These are phyloP conservation scores for Lichtheimia corymbifera DNA, from an alignment of 371 early-diverging fungal genomes.

Conservation along the genomic window DNA sequence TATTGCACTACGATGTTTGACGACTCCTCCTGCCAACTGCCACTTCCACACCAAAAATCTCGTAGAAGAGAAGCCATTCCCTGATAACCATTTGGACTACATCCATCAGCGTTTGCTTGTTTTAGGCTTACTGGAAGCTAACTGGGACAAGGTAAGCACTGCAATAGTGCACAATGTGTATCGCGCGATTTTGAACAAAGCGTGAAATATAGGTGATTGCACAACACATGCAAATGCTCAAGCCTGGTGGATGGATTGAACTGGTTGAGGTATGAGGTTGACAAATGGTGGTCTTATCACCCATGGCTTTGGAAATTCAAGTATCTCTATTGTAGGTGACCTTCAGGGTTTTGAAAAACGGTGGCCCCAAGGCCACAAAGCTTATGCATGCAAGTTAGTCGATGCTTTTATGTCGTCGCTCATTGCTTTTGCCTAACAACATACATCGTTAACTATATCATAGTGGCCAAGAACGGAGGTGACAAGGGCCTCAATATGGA, in stretches of 20 bases:
- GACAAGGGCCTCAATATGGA: no score
- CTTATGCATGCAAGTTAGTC: conserved; percentile 11
- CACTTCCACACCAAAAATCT: conserved; percentile 55
- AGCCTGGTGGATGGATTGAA: conserved; percentile 28
- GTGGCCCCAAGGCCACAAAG: conserved; percentile 7
- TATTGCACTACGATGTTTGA: conserved; percentile 15
- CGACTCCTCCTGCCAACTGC: conserved; percentile 23
- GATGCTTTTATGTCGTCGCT: background rate
- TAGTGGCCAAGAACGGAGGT: no score
- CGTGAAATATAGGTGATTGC: conserved; percentile 6
- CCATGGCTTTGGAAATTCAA: background rate
- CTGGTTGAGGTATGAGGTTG: conserved; percentile 12
- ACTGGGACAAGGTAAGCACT: conserved; percentile 34
- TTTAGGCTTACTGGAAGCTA: conserved; percentile 25
- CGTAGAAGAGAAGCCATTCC: conserved; percentile 52
- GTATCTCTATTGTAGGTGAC: background rate
- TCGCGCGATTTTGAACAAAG: background rate
- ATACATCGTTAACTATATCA: background rate
- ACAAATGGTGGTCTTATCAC: no score
- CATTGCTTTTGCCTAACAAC: background rate
- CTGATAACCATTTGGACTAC: conserved; percentile 56
- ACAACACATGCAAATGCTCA: conserved; percentile 14
- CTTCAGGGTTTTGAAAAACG: conserved; percentile 6
- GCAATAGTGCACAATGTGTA: background rate
- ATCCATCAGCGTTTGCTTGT: conserved; percentile 51